Conservation (phyloP, 352 stramenopile genomes). For the Plasmopara muralis region DNA sequence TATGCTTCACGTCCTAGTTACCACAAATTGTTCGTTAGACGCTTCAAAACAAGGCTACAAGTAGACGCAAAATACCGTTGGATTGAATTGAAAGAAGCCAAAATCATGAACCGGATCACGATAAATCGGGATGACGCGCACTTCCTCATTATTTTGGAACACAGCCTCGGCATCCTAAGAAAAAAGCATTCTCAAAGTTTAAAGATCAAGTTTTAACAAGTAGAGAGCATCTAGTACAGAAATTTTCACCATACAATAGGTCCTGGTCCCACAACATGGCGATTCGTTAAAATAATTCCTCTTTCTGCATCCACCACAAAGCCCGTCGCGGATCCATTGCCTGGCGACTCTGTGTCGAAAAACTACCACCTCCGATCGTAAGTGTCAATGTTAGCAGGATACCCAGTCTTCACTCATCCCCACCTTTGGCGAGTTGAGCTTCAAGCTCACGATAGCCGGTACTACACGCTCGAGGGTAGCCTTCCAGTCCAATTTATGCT, state of each 20-base stretch:
- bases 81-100: constrained; percentile 89
- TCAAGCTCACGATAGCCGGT: constrained; percentile 82
- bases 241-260: constrained; percentile 51
- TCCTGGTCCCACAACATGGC: constrained; percentile 85
- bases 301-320: constrained; percentile 90
- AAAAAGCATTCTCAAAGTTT: constrained; percentile 1
- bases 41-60: background rate
- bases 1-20: constrained; percentile 75
- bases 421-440: constrained; percentile 85
- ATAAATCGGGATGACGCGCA: constrained; percentile 88
- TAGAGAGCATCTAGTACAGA: background rate
- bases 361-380: constrained; percentile 46
- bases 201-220: background rate
- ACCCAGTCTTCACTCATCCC: background rate
- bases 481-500: constrained; percentile 76
- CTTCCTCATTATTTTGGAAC: constrained; percentile 93
- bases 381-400: constrained; percentile 5
- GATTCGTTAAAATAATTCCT: constrained; percentile 91
- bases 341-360: constrained; percentile 85
- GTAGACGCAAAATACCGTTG: constrained; percentile 31
- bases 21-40: background rate
- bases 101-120: constrained; percentile 92
- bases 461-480: constrained; percentile 78
- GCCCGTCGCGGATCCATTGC: constrained; percentile 85
- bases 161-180: constrained; percentile 80